These are phyloP conservation scores for Yarrowia hollandica DNA, from an alignment of 805 yeast genomes.

Conservation along the genomic window DNA sequence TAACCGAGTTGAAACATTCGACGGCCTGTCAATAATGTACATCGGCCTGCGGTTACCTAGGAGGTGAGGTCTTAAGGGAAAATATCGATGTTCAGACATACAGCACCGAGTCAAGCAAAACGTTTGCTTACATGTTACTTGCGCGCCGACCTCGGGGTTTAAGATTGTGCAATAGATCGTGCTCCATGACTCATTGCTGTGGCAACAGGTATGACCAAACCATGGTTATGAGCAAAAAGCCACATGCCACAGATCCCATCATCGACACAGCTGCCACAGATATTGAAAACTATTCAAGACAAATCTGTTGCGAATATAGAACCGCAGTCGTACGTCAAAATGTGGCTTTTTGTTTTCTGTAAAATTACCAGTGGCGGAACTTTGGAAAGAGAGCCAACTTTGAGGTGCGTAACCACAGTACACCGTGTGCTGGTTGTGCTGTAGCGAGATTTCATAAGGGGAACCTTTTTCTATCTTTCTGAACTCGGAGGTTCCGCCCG, in stretches of 20 bases:
- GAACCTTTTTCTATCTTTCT: not conserved
- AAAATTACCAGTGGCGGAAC: not conserved
- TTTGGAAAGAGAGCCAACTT: not conserved
- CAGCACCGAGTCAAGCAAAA: constrained; percentile 7
- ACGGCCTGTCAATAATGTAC: not conserved
- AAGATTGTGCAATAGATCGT: constrained; percentile 15
- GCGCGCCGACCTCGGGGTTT: not conserved
- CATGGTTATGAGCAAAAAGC: too few relatives aligned
- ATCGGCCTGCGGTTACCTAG: too few relatives aligned
- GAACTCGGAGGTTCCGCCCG: constrained; percentile 4
- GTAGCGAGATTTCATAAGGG: constrained; percentile 6
- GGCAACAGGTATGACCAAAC: not conserved
- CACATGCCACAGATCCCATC: not conserved
- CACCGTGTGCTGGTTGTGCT: not conserved
- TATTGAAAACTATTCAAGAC: not conserved
- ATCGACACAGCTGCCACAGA: not conserved
- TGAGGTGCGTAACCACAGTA: not conserved
- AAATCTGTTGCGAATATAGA: not conserved
- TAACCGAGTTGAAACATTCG: not conserved
- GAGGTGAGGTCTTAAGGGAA: too few relatives aligned
- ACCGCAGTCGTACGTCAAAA: not conserved
- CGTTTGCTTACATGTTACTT: not conserved
- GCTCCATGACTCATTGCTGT: constrained; percentile 11
- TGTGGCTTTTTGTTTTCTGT: not conserved
- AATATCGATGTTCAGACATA: too few relatives aligned